Evolutionary conservation across 441 rosid genomes (phyloP).

Genomic region (Raphanus hybrid): DNA sequence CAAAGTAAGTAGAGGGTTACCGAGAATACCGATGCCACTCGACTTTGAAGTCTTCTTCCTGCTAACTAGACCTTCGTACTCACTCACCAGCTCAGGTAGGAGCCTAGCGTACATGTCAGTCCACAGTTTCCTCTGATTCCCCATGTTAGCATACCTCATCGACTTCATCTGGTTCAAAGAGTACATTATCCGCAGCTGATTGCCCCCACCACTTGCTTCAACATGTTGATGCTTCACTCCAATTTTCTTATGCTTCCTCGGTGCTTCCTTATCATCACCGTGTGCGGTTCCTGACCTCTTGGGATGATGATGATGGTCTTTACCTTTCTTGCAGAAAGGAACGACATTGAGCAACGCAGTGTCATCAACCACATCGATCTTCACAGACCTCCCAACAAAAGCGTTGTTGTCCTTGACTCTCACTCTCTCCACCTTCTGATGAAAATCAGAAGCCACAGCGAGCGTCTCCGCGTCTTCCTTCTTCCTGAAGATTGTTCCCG

Average conservation of each 20-base stretch:
- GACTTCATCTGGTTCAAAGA: constrained; percentile 69
- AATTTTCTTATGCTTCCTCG: constrained; percentile 45
- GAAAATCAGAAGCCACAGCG: neutral
- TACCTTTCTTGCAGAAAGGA: constrained; percentile 42
- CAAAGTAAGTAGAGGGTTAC: constrained; percentile 45
- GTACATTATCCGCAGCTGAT: constrained; percentile 48
- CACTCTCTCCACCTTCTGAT: constrained; percentile 28
- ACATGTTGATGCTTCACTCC: constrained; percentile 44
- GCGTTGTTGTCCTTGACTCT: constrained; percentile 47
- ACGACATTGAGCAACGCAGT: constrained; percentile 65
- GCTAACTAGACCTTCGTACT: constrained; percentile 57
- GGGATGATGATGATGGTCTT: constrained; percentile 35
- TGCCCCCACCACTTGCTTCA: constrained; percentile 28
- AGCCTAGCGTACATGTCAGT: constrained; percentile 56
- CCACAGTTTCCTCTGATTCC: constrained; percentile 70
- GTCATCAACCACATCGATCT: constrained; percentile 69
- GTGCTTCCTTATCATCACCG: constrained; percentile 32
- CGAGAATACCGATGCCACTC: constrained; percentile 49
- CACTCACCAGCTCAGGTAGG: constrained; percentile 51
- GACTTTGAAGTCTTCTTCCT: constrained; percentile 43
- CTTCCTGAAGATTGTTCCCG: constrained; percentile 50
- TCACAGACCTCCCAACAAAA: constrained; percentile 49
- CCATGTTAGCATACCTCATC: constrained; percentile 65
- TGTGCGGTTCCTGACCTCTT: constrained; percentile 38
- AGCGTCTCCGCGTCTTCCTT: constrained; percentile 22